Base-by-base conservation (phyloP, 2,329 filamentous ascomycete species). In the Colletotrichum gloeosporioides region DNA sequence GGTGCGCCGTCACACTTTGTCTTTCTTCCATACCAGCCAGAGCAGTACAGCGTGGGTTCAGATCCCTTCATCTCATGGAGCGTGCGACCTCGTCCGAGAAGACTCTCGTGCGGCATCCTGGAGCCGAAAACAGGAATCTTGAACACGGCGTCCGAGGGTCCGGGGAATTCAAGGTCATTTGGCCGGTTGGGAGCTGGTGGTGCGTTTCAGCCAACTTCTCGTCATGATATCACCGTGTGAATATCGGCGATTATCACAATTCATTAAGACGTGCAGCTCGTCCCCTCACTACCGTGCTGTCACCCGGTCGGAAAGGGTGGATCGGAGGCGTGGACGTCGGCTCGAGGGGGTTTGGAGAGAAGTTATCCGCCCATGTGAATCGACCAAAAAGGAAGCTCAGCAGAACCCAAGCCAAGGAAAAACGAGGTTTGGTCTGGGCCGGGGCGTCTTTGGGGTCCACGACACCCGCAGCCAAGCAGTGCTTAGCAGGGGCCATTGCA, bases 11-110 rank as follows among this genome's bases (percentile, higher is more conserved):
- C 57, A 59, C 71, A 69, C 59, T n/a, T 25, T 69, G 73, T 73
- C 64, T 76, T 71, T 73, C 29, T n/a, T 69, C 70, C 70, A 73
- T 65, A 69, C 70, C 70, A 73, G 70, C 57, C 59, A 73, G 22
- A 59, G 57, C 59, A 27, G 36, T 49, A 71, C 68, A 27, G 32
- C 69, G 29, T 69, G 63, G 70, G 61, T 61, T 44, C 55, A 75
- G 39, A 68, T 55, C 63, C 73, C 57, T 76, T 64, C 74, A 74
- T 65, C 64, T 69, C 64, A n/a, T 39, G 29, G 4, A 63, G 36
- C 27, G 64, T 53, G 49, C 71, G 34, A 62, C 59, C 22, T 74
- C 34, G 64, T 27, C 57, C 57, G 57, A 59, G 16, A 53, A 44
- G 13, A 15, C 9, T 64, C 27, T 62, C 27, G 39, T 44, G 55